Percentiles rank a stretch among this genome's conserved stretches.
Evolutionary conservation across 2,329 filamentous ascomycete genomes (phyloP).

Genomic region (Dryadomyces sulphureus): DNA sequence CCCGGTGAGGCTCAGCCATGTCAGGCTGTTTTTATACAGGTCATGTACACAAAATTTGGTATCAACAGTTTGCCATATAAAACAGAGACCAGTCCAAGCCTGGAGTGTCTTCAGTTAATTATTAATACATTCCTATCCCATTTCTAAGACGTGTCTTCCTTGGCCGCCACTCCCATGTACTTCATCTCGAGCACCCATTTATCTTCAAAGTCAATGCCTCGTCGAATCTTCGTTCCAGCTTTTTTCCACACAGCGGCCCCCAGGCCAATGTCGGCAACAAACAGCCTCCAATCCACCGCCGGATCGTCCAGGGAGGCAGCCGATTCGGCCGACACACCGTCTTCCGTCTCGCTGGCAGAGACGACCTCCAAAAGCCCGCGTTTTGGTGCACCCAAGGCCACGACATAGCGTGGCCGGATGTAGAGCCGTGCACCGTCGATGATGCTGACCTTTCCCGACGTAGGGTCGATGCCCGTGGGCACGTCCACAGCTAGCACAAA

Average conservation of each 20-base stretch:
- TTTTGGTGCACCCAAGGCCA: conserved; percentile 77
- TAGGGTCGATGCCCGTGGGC: conserved; percentile 75
- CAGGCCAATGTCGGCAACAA: conserved; percentile 77
- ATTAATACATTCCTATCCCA: not conserved
- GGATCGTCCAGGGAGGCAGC: conserved; percentile 26
- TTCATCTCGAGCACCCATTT: conserved; percentile 71
- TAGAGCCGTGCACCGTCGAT: conserved; percentile 67
- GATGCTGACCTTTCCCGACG: conserved; percentile 49
- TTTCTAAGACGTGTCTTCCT: not conserved
- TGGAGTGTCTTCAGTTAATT: not conserved
- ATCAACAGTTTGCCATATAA: too few species aligned
- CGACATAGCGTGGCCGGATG: conserved; percentile 67
- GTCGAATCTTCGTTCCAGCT: conserved; percentile 63
- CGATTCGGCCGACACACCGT: conserved; percentile 15
- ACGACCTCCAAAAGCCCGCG: conserved; percentile 69
- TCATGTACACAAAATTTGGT: too few species aligned
- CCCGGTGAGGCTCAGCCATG: not conserved
- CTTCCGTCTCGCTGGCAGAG: conserved; percentile 35
- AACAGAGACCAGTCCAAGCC: not conserved
- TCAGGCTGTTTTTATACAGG: not conserved
- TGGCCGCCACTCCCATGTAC: not conserved
- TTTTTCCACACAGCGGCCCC: conserved; percentile 73
- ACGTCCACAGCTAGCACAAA: conserved; percentile 79
- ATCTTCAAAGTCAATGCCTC: conserved; percentile 77
- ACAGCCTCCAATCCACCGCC: conserved; percentile 54